Evolutionary conservation across 331 rosid genomes (phyloP), one percentile per base, ranked within the genome.

Genomic region (Telfairia occidentalis): DNA sequence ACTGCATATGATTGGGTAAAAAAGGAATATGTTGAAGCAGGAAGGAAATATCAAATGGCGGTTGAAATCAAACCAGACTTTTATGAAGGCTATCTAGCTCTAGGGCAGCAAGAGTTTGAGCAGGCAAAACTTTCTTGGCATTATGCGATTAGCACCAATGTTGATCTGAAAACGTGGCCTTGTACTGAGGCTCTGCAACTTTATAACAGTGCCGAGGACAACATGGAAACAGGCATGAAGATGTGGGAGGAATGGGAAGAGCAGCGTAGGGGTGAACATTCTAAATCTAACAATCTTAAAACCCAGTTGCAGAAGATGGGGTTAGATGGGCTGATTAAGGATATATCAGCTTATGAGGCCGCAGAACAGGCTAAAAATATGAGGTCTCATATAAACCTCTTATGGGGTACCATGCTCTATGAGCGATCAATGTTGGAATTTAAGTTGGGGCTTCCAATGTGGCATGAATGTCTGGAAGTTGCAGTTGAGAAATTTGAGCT

Each of bases 371-470:
- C 77, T 49, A 84, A 82, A 76, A 81, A 73, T 75, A 84, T 85
- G 91, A 89, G 90, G 78, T 89, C 90, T 60, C 95, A 86, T 79
- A 91, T 94, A 72, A 87, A 89, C 81, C 86, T 89, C 77, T 63
- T 88, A 52, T 94, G 97, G 97, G 98, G 96, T 32, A 89, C 96
- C 49, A 85, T 94, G 91, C 85, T 94, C 12, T 94, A 89, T n/a
- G 97, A 94, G 77, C 91, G 97, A 66, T 94, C 98, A 0, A 84
- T 89, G 18, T 83, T 91, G 82, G 98, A 94, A 79, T 91, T 85
- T 81, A 94, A 86, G 78, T 55, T 89, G 75, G 89, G 86, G 67
- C 69, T 88, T 45, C 96, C 90, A 0, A 67, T 63, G 46, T 94
- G 98, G 98, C 82, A 86, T 38, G 97, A 91, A 80, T 77, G 85